phyloP scores from a whole-genome alignment of 2,329 filamentous ascomycete genomes.

The Stylonectria norvegica region DNA sequence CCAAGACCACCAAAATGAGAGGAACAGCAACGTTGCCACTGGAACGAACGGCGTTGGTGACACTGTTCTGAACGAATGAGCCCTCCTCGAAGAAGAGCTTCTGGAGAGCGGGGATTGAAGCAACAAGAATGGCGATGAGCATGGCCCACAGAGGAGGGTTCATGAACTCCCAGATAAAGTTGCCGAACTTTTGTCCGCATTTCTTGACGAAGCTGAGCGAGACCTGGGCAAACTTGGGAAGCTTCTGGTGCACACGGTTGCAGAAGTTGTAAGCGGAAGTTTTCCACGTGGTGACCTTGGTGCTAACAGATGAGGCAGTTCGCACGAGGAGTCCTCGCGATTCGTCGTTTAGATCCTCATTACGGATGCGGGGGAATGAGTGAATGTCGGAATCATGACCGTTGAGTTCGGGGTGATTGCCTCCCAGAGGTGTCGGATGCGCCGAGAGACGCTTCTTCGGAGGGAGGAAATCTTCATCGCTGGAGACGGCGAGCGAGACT shows the following conservation, averaged over 20 bases:
- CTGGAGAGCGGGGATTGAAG: slow-evolving; percentile 80
- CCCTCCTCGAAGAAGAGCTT: slow-evolving; percentile 82
- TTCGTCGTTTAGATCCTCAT: slow-evolving; percentile 38
- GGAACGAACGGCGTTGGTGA: slow-evolving; percentile 81
- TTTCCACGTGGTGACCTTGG: slow-evolving; percentile 24
- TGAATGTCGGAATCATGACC: slow-evolving; percentile 51
- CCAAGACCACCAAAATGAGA: slow-evolving; percentile 89
- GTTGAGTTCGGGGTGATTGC: slow-evolving; percentile 26
- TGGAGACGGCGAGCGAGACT: slow-evolving; percentile 48
- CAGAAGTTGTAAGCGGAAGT: slow-evolving; percentile 21
- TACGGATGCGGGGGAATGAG: slow-evolving; percentile 58
- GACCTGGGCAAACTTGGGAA: slow-evolving; percentile 42
- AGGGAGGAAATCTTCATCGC: slow-evolving; percentile 40
- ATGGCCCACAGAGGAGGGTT: slow-evolving; percentile 98
- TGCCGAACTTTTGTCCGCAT: slow-evolving; percentile 47
- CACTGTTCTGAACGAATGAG: slow-evolving; percentile 87
- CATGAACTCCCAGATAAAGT: slow-evolving; percentile 88
- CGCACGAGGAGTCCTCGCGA: slow-evolving; percentile 39
- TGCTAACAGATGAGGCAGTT: slow-evolving; percentile 32
- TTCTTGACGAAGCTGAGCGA: slow-evolving; percentile 29
- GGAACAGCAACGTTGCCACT: slow-evolving; percentile 90
- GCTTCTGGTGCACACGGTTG: slow-evolving; percentile 30
- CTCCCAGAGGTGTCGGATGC: slow-evolving; percentile 23
- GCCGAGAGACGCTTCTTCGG: slow-evolving; percentile 32
- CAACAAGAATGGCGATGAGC: slow-evolving; percentile 85